A percentile compares a stretch with the other conserved stretches of the same genome.
Evolutionary conservation across 2,329 filamentous ascomycete genomes (phyloP).

Genomic region (Pestalotiopsis sp.): DNA sequence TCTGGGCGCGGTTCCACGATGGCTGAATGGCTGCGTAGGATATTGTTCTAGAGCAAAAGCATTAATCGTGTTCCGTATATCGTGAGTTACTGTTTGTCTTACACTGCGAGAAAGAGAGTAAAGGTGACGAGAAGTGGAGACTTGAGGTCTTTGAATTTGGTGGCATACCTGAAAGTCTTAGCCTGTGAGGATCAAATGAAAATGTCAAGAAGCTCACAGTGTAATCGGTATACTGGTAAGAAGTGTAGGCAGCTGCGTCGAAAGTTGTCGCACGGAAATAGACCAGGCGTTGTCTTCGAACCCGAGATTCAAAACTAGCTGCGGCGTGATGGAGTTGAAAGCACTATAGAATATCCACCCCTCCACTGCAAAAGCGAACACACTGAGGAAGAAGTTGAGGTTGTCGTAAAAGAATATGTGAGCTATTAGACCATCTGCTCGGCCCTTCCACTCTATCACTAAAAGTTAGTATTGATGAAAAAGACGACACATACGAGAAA

Average conservation of each 20-base stretch:
- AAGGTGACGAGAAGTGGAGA: conserved; percentile 49
- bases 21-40: conserved; percentile 49
- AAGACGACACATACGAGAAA: neutral
- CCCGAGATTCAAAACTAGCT: conserved; percentile 51
- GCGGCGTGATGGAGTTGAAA: conserved; percentile 52
- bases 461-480: too few relatives aligned
- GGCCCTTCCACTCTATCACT: conserved; percentile 54
- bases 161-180: conserved; percentile 39
- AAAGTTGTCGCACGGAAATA: conserved; percentile 51
- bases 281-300: conserved; percentile 48
- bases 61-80: neutral
- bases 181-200: neutral
- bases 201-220: conserved; percentile 15
- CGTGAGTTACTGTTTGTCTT: conserved; percentile 23
- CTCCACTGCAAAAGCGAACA: conserved; percentile 59
- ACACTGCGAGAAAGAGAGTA: conserved; percentile 47
- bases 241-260: conserved; percentile 42
- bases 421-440: conserved; percentile 55
- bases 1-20: conserved; percentile 44
- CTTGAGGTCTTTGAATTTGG: conserved; percentile 50
- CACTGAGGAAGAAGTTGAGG: conserved; percentile 56
- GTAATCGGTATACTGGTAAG: conserved; percentile 44
- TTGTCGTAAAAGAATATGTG: conserved; percentile 58
- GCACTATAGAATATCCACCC: conserved; percentile 62
- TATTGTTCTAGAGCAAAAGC: conserved; percentile 35